Percentiles rank a stretch among this genome's conserved stretches.
phyloP scores from a whole-genome alignment of 2,329 filamentous ascomycete genomes.

The Rachicladosporium sp. region DNA sequence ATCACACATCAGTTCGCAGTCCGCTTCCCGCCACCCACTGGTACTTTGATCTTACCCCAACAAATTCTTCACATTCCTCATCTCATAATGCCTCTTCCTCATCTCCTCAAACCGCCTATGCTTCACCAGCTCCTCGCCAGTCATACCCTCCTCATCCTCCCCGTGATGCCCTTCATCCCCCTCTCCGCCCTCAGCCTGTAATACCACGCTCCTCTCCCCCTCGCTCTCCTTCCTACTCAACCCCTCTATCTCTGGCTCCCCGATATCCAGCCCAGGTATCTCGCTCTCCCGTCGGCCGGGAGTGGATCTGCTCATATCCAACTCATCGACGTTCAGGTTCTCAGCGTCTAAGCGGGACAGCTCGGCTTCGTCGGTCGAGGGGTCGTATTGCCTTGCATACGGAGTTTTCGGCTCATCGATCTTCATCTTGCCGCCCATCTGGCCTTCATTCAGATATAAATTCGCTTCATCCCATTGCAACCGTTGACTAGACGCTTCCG shows the following conservation, averaged over 20 bases:
- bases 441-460: constrained; percentile 90
- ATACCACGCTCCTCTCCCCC: constrained; percentile 67
- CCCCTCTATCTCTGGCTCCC: constrained; percentile 63
- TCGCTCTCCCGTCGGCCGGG: constrained; percentile 49
- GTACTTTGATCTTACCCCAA: constrained; percentile 50
- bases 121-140: constrained; percentile 70
- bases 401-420: constrained; percentile 98
- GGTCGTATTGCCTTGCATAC: constrained; percentile 85
- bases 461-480: constrained; percentile 99
- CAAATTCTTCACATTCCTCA: constrained; percentile 83
- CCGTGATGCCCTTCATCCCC: constrained; percentile 41
- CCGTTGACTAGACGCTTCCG: constrained; percentile 54
- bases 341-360: constrained; percentile 53
- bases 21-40: too few relatives aligned
- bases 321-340: constrained; percentile 56
- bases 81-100: constrained; percentile 96
- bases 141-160: constrained; percentile 41
- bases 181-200: constrained; percentile 42
- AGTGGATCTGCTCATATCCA: constrained; percentile 41
- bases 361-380: constrained; percentile 76
- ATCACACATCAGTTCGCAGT: too few relatives aligned
- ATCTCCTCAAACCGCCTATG: constrained; percentile 82
- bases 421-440: constrained; percentile 94
- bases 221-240: constrained; percentile 25
- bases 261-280: constrained; percentile 82